Evolutionary conservation across 2,329 filamentous ascomycete genomes (phyloP).

Genomic region (Diaporthe humulicola): DNA sequence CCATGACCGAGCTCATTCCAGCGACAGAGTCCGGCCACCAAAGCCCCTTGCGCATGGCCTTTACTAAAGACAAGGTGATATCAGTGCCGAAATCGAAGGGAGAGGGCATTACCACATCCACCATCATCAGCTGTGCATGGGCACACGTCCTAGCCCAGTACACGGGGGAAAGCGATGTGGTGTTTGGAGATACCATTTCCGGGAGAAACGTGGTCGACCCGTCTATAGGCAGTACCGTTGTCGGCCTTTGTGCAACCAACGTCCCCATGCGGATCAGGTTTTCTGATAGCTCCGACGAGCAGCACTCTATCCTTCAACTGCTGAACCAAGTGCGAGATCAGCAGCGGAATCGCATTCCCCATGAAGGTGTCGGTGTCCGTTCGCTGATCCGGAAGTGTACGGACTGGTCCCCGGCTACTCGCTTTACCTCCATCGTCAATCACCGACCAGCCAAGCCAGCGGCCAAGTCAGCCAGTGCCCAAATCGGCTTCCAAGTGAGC

Average conservation of each 20-base stretch:
- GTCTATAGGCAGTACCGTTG: background rate
- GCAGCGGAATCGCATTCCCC: background rate
- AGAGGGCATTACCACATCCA: background rate
- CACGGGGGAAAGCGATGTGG: background rate
- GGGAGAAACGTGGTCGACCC: background rate
- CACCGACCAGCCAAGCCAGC: background rate
- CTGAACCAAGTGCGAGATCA: background rate
- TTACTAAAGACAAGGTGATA: background rate
- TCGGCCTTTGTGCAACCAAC: background rate
- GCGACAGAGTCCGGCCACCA: background rate
- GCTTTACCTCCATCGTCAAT: background rate
- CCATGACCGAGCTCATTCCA: background rate
- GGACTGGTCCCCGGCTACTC: background rate
- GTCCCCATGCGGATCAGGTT: background rate
- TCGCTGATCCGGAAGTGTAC: background rate
- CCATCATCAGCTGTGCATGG: background rate
- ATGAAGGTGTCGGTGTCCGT: background rate
- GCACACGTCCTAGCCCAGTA: background rate
- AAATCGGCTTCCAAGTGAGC: background rate
- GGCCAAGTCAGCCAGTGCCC: background rate
- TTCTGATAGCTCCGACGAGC: too few relatives aligned
- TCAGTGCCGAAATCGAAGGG: background rate
- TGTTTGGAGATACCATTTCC: background rate
- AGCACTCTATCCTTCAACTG: background rate
- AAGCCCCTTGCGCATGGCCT: background rate